Base-by-base conservation (phyloP, 2,329 filamentous ascomycete species). In the Dryadomyces quercivorus region DNA sequence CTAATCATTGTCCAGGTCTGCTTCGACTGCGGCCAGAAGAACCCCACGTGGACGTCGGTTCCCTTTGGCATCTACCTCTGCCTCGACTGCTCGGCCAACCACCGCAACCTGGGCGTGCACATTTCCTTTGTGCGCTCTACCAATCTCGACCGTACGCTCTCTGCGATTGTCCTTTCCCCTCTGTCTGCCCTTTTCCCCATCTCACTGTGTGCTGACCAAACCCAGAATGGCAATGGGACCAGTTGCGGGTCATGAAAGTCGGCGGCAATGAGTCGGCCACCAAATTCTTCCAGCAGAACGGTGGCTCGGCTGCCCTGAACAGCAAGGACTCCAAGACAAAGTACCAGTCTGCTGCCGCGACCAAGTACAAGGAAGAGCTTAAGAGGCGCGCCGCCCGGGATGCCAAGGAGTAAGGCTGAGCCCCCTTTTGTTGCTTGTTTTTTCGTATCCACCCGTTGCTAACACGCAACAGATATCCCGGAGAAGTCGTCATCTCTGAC, bases 101-200 rank as follows among this genome's bases (percentile, higher is more conserved):
- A 98, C 72, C 86, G 93, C 63, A 97, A 97, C 71, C 84, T 98
- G 64, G 93, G 93, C 70, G 92, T 97, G 58, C 93, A 98, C 72
- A 96, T 98, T 72, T 96, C 92, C 63, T 98, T 98, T 76, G 93
- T 98, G 65, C 86, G 93, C 65, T 97, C 92, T 58, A 97, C 92
- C 59, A 96, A 96, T 70, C 86, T 98, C 70, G 93, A 98, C 70
- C 90, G 92, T 97, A 87, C 67, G 89, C 75, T 64, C 1, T 47
- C 21, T 26, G 26, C 26, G 26, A 31, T 21, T 31, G 22, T 22
- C 31, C 18, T 5, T 18, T 9, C 10, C 44, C 16, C 53, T 26
- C 34, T 18, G 52, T n/a, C 5, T 21, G 3, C n/a, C 18, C 15
- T 22, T 31, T 4, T 31, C 10, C 5, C 15, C 6, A 5, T 26